A percentile compares a stretch with the other conserved stretches of the same genome.
Conservation (phyloP, 2,329 filamentous ascomycete species). For the Cladosporium colombiae region DNA sequence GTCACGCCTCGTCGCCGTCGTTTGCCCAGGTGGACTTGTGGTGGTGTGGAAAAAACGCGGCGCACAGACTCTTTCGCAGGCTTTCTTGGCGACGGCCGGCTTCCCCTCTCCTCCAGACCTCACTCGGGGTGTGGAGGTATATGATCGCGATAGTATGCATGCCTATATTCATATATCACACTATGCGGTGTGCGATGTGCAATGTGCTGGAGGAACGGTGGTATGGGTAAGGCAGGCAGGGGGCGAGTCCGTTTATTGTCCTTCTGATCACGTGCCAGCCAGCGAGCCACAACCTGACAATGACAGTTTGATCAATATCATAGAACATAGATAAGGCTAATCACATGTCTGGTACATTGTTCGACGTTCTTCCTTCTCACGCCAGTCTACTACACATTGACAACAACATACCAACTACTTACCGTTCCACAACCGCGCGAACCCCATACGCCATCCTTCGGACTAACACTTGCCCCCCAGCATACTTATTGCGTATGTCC, state of each 20-base stretch:
- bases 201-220: not conserved
- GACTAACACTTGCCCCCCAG: not conserved
- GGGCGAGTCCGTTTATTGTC: not conserved
- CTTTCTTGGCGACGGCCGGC: not conserved
- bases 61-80: not conserved
- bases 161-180: not conserved
- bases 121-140: slow-evolving; percentile 2
- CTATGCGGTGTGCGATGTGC: not conserved
- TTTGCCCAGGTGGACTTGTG: slow-evolving; percentile 6
- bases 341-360: not conserved
- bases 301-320: not conserved
- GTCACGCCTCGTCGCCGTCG: slow-evolving; percentile 19
- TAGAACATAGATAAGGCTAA: not conserved
- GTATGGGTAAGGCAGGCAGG: not conserved
- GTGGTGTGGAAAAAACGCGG: not conserved
- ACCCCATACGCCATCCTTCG: not conserved
- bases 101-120: slow-evolving; percentile 10
- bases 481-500: not conserved
- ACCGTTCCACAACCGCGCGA: not conserved
- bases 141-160: not conserved
- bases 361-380: not conserved
- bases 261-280: not conserved
- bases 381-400: not conserved
- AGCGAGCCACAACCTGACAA: not conserved
- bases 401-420: not conserved